Conservation (phyloP, 495 filamentous ascomycete species). For the Schizothecium vesticola region DNA sequence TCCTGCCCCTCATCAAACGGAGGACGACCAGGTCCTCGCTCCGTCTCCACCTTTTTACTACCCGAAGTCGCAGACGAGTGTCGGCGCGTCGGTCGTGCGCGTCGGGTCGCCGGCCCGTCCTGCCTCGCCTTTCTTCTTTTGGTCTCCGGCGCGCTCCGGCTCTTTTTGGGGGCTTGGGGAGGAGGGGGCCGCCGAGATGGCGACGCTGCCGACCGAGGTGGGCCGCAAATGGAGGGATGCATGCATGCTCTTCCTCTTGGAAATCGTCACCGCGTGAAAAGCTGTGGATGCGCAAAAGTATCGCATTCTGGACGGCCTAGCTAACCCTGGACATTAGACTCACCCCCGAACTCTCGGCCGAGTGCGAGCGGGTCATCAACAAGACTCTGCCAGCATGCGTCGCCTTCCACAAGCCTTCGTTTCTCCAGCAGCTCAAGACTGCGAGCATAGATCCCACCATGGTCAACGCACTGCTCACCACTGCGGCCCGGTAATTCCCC, state of each 20-base stretch:
- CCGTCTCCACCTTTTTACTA: slow-evolving; percentile 12
- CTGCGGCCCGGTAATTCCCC: slow-evolving; percentile 38
- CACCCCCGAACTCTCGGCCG: slow-evolving; percentile 42
- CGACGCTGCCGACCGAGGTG: neutral
- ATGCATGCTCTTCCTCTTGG: neutral
- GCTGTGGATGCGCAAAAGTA: no score
- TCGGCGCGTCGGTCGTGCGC: neutral
- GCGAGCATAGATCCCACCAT: slow-evolving; percentile 41
- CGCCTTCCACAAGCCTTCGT: slow-evolving; percentile 49
- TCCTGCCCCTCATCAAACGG: slow-evolving; percentile 17
- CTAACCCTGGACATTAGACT: slow-evolving; percentile 30
- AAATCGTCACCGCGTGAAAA: neutral
- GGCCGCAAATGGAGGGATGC: neutral
- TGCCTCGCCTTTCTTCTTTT: neutral
- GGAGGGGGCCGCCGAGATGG: neutral
- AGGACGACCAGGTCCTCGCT: slow-evolving; percentile 8
- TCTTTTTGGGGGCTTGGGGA: neutral
- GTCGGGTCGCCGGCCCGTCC: neutral
- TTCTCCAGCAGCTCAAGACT: slow-evolving; percentile 46
- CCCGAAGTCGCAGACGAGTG: neutral
- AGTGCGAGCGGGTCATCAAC: slow-evolving; percentile 47
- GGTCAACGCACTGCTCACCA: slow-evolving; percentile 45
- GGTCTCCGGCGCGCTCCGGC: neutral
- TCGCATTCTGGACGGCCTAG: neutral
- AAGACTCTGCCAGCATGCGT: slow-evolving; percentile 49